phyloP scores from a whole-genome alignment of 208 protist genomes.

The Angomonas ambiguus region DNA sequence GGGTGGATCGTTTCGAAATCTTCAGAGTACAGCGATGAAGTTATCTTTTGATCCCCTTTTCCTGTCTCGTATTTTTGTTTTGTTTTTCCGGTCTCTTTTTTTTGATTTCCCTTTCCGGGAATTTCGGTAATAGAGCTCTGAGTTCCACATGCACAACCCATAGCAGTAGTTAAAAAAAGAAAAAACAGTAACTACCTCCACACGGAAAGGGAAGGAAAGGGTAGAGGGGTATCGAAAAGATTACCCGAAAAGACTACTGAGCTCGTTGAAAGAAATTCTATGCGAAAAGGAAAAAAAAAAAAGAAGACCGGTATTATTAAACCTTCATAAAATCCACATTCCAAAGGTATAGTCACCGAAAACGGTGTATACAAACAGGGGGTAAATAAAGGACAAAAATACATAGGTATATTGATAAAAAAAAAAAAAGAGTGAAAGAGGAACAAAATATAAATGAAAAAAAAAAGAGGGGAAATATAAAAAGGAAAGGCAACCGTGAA shows the following conservation, averaged over 20 bases:
- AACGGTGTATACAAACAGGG: background rate
- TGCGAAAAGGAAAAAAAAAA: background rate
- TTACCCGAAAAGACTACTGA: background rate
- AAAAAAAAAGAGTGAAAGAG: slow-evolving; percentile 5
- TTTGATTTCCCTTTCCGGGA: background rate
- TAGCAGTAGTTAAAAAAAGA: too few species aligned
- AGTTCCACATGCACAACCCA: too few species aligned
- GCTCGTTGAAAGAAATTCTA: background rate
- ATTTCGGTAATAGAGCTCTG: too few species aligned
- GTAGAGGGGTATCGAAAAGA: too few species aligned
- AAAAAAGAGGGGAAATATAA: background rate
- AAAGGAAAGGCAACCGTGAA: background rate
- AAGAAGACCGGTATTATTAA: too few species aligned
- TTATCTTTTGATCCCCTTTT: too few species aligned
- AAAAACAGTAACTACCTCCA: too few species aligned
- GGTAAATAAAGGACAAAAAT: background rate
- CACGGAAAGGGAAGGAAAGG: too few species aligned
- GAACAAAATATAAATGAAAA: slow-evolving; percentile 6
- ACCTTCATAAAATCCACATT: background rate
- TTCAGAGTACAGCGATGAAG: too few species aligned
- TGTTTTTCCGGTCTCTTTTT: too few species aligned
- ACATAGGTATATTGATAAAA: background rate
- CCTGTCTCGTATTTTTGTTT: too few species aligned
- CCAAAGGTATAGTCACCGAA: background rate
- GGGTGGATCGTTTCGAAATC: too few species aligned